These are phyloP conservation scores for Prunus campanulata DNA, from an alignment of 306 rosid species.

Conservation along the genomic window DNA sequence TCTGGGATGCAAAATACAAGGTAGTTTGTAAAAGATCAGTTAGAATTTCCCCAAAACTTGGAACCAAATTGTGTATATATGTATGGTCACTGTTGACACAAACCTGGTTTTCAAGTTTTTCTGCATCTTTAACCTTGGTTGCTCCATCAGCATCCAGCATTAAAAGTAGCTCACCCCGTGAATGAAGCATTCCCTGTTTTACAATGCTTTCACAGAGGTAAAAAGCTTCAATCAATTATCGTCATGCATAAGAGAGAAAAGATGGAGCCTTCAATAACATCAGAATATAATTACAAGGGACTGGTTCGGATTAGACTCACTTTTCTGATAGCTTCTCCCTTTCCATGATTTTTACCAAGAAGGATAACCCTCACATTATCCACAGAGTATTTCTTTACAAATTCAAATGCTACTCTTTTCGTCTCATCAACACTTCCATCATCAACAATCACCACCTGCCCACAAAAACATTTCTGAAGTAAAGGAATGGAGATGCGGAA, in stretches of 20 bases:
- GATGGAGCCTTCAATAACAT: constrained; percentile 7
- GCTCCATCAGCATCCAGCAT: constrained; percentile 99
- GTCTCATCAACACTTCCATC: constrained; percentile 95
- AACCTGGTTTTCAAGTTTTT: constrained; percentile 94
- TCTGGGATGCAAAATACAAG: constrained; percentile 42
- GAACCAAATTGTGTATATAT: constrained; percentile 14
- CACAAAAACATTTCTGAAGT: constrained; percentile 26
- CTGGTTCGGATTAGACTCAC: constrained; percentile 62
- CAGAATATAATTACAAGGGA: constrained; percentile 11
- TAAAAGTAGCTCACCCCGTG: constrained; percentile 93
- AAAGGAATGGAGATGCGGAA: constrained; percentile 3
- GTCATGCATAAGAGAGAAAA: constrained; percentile 6
- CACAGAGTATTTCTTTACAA: constrained; percentile 69
- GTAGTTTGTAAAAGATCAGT: constrained; percentile 16
- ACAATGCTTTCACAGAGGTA: constrained; percentile 72
- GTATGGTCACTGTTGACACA: background rate
- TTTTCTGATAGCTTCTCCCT: constrained; percentile 98
- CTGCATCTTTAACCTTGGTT: constrained; percentile 77
- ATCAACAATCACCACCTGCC: constrained; percentile 80
- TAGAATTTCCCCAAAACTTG: constrained; percentile 10
- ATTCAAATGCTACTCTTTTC: constrained; percentile 81
- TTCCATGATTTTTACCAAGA: constrained; percentile 91
- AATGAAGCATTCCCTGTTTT: constrained; percentile 98
- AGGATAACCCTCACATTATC: constrained; percentile 84
- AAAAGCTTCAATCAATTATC: constrained; percentile 62